Percentiles rank a stretch among this genome's conserved stretches.
Evolutionary conservation across 2,329 filamentous ascomycete genomes (phyloP).

Genomic region (Fusarium tuaranense): DNA sequence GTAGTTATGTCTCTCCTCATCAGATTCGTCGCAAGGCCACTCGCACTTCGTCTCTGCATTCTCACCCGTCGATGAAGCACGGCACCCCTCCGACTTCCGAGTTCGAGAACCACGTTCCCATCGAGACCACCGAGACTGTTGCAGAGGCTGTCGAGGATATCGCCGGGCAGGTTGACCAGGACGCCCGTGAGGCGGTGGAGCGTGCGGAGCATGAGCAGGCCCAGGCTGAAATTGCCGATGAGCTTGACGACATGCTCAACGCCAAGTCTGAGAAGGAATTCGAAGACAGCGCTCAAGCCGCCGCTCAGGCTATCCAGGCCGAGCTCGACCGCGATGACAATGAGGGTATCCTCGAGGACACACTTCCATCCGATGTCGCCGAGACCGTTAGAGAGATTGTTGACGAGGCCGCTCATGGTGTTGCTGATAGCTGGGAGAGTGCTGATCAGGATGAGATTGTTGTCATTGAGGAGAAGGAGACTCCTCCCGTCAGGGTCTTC

Average conservation of each 20-base stretch:
- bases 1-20: conserved; percentile 59
- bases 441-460: conserved; percentile 78
- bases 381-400: conserved; percentile 54
- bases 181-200: conserved; percentile 74
- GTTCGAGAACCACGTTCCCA: conserved; percentile 43
- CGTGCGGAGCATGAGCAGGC: conserved; percentile 63
- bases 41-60: conserved; percentile 50
- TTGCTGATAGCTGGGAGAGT: conserved; percentile 93
- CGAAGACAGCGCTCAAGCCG: conserved; percentile 59
- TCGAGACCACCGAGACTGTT: conserved; percentile 76
- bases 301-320: conserved; percentile 63
- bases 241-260: conserved; percentile 62
- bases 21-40: conserved; percentile 54
- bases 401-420: conserved; percentile 62
- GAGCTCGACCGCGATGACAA: conserved; percentile 67
- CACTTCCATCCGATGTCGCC: conserved; percentile 52
- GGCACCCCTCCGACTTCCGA: conserved; percentile 48
- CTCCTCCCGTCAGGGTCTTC: conserved; percentile 80
- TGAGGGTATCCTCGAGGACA: conserved; percentile 64
- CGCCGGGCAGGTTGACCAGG: conserved; percentile 63
- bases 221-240: conserved; percentile 58
- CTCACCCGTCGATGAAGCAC: conserved; percentile 44
- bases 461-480: conserved; percentile 74
- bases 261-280: conserved; percentile 67
- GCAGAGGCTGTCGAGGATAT: conserved; percentile 76